A percentile compares a stretch with the other conserved stretches of the same genome.
These are phyloP conservation scores for Colletotrichum sp. DNA, from an alignment of 2,329 filamentous ascomycete genomes.

Conservation along the genomic window DNA sequence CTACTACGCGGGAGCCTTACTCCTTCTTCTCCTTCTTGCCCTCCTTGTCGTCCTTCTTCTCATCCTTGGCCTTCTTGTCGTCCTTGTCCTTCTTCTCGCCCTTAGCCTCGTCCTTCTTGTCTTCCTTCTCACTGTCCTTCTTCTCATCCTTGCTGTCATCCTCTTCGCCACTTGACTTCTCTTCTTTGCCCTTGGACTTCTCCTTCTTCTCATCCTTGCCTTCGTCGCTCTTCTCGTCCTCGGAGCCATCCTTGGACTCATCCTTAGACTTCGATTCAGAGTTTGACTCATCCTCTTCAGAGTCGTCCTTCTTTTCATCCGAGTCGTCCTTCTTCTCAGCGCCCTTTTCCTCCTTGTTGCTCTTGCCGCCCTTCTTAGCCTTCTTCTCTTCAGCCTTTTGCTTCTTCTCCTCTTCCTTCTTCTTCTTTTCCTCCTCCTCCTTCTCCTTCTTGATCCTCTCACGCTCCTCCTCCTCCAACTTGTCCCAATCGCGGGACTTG, in stretches of 20 bases:
- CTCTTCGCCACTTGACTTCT: conserved; percentile 22
- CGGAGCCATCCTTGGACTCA: conserved; percentile 30
- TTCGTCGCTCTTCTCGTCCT: conserved; percentile 25
- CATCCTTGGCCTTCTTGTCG: conserved; percentile 3
- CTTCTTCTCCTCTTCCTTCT: conserved; percentile 37
- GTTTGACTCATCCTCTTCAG: background rate
- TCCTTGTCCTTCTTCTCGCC: conserved; percentile 19
- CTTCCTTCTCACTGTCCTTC: background rate
- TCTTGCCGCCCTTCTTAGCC: conserved; percentile 26
- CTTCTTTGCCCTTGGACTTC: conserved; percentile 20
- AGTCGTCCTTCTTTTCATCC: background rate
- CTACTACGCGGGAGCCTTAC: background rate
- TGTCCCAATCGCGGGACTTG: conserved; percentile 49
- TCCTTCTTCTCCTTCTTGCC: conserved; percentile 19
- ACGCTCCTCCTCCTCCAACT: conserved; percentile 48
- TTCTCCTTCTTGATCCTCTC: conserved; percentile 40
- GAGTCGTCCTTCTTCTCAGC: conserved; percentile 12
- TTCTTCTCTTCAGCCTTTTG: conserved; percentile 30
- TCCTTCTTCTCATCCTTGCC: conserved; percentile 23
- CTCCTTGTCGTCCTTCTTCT: conserved; percentile 5
- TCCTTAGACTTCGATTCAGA: background rate
- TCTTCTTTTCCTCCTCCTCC: conserved; percentile 42
- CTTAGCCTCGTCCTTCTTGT: conserved; percentile 7
- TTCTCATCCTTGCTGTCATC: background rate
- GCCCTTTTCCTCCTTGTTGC: conserved; percentile 24